Conservation (phyloP, 2,329 filamentous ascomycete species). For the Corinectria fuckeliana region DNA sequence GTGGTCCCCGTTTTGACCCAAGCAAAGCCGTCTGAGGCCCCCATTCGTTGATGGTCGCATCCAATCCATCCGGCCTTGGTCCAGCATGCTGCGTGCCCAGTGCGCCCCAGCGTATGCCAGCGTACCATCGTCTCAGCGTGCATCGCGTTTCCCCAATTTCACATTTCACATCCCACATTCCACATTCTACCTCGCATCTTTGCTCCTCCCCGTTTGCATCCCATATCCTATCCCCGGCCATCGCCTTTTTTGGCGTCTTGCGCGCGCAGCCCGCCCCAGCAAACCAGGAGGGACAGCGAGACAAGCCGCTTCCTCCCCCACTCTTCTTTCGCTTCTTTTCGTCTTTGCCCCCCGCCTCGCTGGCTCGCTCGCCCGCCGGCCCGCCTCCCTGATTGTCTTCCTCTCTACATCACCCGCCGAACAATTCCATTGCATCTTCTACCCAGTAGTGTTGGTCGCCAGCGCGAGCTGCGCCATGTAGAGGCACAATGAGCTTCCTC, state of each 20-base stretch:
- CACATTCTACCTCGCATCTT: constrained; percentile 16
- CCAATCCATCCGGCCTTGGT: background rate
- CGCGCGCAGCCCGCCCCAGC: constrained; percentile 1
- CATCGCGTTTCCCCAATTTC: background rate
- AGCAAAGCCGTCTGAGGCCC: background rate
- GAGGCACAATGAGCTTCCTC: constrained; percentile 51
- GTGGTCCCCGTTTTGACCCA: background rate
- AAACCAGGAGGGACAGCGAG: constrained; percentile 9
- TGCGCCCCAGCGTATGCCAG: background rate
- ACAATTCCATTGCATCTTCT: background rate
- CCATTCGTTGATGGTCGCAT: background rate
- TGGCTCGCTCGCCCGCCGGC: constrained; percentile 10
- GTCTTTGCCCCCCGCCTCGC: constrained; percentile 3
- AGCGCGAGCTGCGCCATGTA: constrained; percentile 45
- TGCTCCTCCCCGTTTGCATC: constrained; percentile 1
- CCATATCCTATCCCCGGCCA: background rate
- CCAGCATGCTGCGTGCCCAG: background rate
- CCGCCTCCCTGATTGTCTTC: background rate
- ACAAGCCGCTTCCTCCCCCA: constrained; percentile 6
- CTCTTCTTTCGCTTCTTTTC: constrained; percentile 3
- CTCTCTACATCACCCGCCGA: constrained; percentile 1
- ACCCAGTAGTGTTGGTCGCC: constrained; percentile 18
- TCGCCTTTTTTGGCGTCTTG: constrained; percentile 7
- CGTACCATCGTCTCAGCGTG: constrained; percentile 10
- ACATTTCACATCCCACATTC: constrained; percentile 12